Evolutionary conservation across 1,284 basidiomycete genomes (phyloP), one percentile per base, ranked within the genome.

Genomic region (Irpex lacteus): DNA sequence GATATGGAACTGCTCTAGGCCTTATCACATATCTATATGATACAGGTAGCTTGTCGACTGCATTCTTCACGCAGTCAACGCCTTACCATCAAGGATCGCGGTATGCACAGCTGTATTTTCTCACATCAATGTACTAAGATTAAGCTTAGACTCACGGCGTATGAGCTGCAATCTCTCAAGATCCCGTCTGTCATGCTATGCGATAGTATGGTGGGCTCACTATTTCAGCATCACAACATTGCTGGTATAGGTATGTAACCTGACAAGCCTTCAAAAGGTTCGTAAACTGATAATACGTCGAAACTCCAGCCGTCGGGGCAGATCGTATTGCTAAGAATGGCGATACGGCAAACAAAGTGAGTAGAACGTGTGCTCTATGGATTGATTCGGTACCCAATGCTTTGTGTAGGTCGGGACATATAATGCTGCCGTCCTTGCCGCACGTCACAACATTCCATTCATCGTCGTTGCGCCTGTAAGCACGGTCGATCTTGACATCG

Each of bases 1-100:
- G 95, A 26, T 96, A 96, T 76, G 95, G 95, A 21, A 98, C 95
- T 0, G 95, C 95, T 2, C 79, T 98, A 9, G 95, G 95, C n/a
- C 82, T 97, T 66, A 96, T 98, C 73, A 96, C 94, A 2, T 88
- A 92, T 68, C 83, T 97, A 2, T 87, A 92, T 74, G 90, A 95
- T 73, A 85, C 84, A 4, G 84, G 85, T 37, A 87, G 90, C 67
- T 83, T 98, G 8, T 84, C 87, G 66, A 88, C 85, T 63, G 94
- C 94, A 0, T 96, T 90, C 77, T 98, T 88, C 74, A 96, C 95
- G 7, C 95, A 97, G 76, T 95, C 94, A 0, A 88, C 95, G 21
- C 93, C 95, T 5, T 98, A 98, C 75, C 94, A 97, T 74, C 95
- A 98, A 77, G 94, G 92, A 36, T 92, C 89, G 52, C 80, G 89